These are phyloP conservation scores for Aegilops umbellulata DNA, from an alignment of 176 grass and related monocot genomes.

Conservation along the genomic window DNA sequence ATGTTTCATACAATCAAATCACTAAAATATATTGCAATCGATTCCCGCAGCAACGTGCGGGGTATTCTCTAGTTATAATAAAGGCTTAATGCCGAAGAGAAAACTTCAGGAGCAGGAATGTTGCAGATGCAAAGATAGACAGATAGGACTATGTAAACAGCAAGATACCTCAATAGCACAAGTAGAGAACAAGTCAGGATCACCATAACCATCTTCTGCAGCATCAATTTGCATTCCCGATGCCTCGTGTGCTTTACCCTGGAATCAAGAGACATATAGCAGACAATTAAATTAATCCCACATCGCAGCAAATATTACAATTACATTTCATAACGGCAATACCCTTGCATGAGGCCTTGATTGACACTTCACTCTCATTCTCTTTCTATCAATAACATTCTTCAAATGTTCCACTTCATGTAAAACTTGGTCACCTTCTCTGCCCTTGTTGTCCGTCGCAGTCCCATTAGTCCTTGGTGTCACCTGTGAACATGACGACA, in stretches of 20 bases:
- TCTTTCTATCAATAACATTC: slow-evolving; percentile 66
- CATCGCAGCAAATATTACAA: not conserved
- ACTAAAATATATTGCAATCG: too few species aligned
- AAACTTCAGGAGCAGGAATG: too few species aligned
- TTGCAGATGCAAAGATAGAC: too few species aligned
- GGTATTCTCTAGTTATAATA: too few species aligned
- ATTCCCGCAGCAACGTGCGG: too few species aligned
- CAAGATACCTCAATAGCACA: slow-evolving; percentile 70
- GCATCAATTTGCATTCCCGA: slow-evolving; percentile 85
- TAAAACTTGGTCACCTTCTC: slow-evolving; percentile 66
- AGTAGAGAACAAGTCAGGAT: slow-evolving; percentile 73
- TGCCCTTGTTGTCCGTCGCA: slow-evolving; percentile 19
- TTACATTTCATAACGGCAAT: not conserved
- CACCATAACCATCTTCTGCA: slow-evolving; percentile 70
- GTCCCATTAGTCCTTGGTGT: slow-evolving; percentile 24
- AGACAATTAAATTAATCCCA: slow-evolving; percentile 9
- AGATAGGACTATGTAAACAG: too few species aligned
- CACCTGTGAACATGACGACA: slow-evolving; percentile 33
- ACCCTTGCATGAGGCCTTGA: slow-evolving; percentile 73
- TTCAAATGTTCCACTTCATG: slow-evolving; percentile 89
- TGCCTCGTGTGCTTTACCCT: slow-evolving; percentile 85
- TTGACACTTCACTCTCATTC: slow-evolving; percentile 57
- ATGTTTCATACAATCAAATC: too few species aligned
- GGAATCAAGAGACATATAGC: slow-evolving; percentile 19
- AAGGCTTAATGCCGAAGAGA: too few species aligned